phyloP scores from a whole-genome alignment of 352 stramenopile species.

The Elongisporangium prolatum region DNA sequence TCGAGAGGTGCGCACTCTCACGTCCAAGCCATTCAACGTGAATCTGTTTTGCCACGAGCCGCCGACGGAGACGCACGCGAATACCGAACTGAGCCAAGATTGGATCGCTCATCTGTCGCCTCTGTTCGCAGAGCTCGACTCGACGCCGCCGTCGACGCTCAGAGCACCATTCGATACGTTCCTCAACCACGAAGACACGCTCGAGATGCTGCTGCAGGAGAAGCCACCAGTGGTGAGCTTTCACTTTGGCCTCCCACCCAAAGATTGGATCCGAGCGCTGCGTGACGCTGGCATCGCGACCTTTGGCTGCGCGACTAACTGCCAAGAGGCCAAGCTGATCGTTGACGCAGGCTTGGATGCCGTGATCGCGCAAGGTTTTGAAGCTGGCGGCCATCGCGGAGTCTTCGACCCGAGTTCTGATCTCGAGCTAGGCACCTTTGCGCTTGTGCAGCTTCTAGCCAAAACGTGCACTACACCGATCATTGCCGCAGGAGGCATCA shows the following conservation, averaged over 20 bases:
- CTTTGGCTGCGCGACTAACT: constrained; percentile 38
- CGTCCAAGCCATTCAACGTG: constrained; percentile 37
- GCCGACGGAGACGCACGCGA: constrained; percentile 5
- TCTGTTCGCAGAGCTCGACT: constrained; percentile 29
- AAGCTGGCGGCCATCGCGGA: constrained; percentile 52
- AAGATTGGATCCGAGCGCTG: constrained; percentile 20
- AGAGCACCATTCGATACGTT: constrained; percentile 17
- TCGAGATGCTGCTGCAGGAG: constrained; percentile 39
- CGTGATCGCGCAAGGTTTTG: constrained; percentile 49
- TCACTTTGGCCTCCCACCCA: constrained; percentile 47
- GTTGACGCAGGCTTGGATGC: constrained; percentile 25
- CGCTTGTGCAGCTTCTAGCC: constrained; percentile 43
- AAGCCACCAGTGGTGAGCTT: constrained; percentile 60
- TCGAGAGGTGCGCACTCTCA: constrained; percentile 20
- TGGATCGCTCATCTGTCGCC: constrained; percentile 35
- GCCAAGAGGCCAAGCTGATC: constrained; percentile 23
- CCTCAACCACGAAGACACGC: constrained; percentile 29
- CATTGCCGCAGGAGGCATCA: constrained; percentile 56
- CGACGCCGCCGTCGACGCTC: constrained; percentile 11
- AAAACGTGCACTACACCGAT: constrained; percentile 33
- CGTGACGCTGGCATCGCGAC: constrained; percentile 35
- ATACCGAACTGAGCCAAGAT: constrained; percentile 8
- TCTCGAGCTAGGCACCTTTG: constrained; percentile 28
- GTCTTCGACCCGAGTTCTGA: constrained; percentile 33
- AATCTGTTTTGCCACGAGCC: constrained; percentile 58